These are phyloP conservation scores for Somion occarium DNA, from an alignment of 1,284 basidiomycete genomes.

Conservation along the genomic window DNA sequence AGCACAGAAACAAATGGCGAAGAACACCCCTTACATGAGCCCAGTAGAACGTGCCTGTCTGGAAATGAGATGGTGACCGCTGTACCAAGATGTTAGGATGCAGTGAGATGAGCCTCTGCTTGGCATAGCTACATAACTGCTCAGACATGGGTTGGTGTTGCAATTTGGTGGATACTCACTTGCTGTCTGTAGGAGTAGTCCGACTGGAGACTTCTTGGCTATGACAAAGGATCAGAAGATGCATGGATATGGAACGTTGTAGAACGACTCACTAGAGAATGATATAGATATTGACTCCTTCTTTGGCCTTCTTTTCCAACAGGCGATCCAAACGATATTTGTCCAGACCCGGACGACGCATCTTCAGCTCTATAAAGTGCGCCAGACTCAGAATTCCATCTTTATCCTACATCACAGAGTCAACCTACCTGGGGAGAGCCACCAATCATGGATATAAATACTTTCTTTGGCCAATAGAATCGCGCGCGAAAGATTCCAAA, in stretches of 20 bases:
- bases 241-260: not conserved
- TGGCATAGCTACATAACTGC: constrained; percentile 67
- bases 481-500: constrained; percentile 95
- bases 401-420: no score
- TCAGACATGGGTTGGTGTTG: constrained; percentile 10
- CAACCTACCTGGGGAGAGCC: constrained; percentile 77
- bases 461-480: constrained; percentile 87
- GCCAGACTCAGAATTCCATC: no score
- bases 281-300: constrained; percentile 95
- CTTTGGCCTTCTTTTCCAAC: constrained; percentile 88
- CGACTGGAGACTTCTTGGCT: constrained; percentile 97
- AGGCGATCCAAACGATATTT: constrained; percentile 88
- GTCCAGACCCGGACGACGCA: constrained; percentile 81
- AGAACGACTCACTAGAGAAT: constrained; percentile 76
- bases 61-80: constrained; percentile 95
- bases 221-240: constrained; percentile 8
- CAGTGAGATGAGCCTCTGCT: constrained; percentile 79
- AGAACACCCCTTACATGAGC: constrained; percentile 68
- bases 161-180: constrained; percentile 41
- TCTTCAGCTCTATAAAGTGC: constrained; percentile 61
- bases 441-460: constrained; percentile 96
- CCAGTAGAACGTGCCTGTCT: constrained; percentile 98
- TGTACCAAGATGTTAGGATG: constrained; percentile 97
- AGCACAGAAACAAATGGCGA: constrained; percentile 3
- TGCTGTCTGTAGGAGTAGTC: constrained; percentile 91